These are phyloP conservation scores for Nepenthes gracilis DNA, from an alignment of 148 eudicot genomes.

Conservation along the genomic window DNA sequence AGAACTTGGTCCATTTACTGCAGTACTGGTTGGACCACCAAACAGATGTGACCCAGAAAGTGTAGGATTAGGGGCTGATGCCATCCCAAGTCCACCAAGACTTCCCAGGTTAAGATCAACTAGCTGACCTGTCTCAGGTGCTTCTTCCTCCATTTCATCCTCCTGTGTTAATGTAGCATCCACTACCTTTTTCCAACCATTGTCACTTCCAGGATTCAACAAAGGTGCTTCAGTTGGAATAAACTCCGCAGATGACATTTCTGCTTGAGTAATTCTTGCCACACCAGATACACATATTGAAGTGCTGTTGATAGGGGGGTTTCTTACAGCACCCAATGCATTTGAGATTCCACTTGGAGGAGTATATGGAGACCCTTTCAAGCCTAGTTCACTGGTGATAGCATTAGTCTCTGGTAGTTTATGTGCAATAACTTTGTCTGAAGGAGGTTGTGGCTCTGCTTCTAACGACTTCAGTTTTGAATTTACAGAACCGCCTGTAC, in stretches of 20 bases:
- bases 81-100: conserved; percentile 75
- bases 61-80: conserved; percentile 34
- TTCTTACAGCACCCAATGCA: conserved; percentile 21
- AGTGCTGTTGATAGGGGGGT: conserved; percentile 15
- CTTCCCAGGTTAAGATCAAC: conserved; percentile 46
- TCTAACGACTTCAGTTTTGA: background rate
- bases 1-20: conserved; percentile 21
- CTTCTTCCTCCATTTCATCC: conserved; percentile 99
- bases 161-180: conserved; percentile 36
- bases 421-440: conserved; percentile 17
- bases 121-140: conserved; percentile 52
- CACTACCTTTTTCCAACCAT: background rate
- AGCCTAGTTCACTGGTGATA: conserved; percentile 4
- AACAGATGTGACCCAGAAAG: conserved; percentile 60
- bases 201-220: conserved; percentile 6
- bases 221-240: conserved; percentile 15
- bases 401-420: conserved; percentile 13
- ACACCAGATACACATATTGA: conserved; percentile 12
- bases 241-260: conserved; percentile 18
- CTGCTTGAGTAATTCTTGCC: conserved; percentile 18
- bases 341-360: conserved; percentile 18
- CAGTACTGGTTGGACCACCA: conserved; percentile 30
- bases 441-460: conserved; percentile 14
- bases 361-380: conserved; percentile 14
- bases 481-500: background rate